Evolutionary conservation across 2,329 filamentous ascomycete species (phyloP).

Genomic region (Cladosporium sp.): DNA sequence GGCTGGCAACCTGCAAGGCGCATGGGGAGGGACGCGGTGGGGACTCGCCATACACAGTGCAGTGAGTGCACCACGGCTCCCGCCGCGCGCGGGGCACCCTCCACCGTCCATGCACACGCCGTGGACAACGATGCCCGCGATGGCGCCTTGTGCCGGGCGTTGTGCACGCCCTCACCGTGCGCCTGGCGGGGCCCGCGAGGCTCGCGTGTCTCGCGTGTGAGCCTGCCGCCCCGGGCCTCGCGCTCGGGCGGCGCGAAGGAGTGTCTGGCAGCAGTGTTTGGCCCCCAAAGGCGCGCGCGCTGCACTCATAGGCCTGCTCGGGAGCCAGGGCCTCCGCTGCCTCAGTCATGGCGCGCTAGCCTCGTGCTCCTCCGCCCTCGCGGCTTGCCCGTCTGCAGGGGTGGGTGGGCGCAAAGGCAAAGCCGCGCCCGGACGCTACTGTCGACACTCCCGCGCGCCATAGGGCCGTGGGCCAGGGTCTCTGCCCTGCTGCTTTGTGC

Average conservation of each 20-base stretch:
- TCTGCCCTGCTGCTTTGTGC: background rate
- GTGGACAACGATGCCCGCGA: too few species aligned
- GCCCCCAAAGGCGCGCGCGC: constrained; percentile 3
- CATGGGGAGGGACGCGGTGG: too few species aligned
- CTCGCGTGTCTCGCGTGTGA: constrained; percentile 6
- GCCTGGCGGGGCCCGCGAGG: background rate
- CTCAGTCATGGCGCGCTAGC: constrained; percentile 10
- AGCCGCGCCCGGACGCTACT: constrained; percentile 10
- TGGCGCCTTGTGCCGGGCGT: too few species aligned
- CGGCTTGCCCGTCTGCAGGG: constrained; percentile 12
- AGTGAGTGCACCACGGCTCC: background rate
- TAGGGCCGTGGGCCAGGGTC: constrained; percentile 10
- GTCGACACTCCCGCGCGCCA: background rate
- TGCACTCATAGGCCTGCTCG: constrained; percentile 7
- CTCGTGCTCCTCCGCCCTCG: constrained; percentile 9
- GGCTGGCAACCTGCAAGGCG: background rate
- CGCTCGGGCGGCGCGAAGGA: constrained; percentile 11
- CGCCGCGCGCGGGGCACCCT: background rate
- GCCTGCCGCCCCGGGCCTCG: background rate
- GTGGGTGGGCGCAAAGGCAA: constrained; percentile 2
- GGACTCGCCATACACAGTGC: too few species aligned
- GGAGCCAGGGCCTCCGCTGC: constrained; percentile 5
- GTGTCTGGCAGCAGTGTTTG: background rate
- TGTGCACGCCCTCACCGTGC: constrained; percentile 2
- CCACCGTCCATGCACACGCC: too few species aligned